phyloP scores from a whole-genome alignment of 306 rosid species.

The Vicia sativa region DNA sequence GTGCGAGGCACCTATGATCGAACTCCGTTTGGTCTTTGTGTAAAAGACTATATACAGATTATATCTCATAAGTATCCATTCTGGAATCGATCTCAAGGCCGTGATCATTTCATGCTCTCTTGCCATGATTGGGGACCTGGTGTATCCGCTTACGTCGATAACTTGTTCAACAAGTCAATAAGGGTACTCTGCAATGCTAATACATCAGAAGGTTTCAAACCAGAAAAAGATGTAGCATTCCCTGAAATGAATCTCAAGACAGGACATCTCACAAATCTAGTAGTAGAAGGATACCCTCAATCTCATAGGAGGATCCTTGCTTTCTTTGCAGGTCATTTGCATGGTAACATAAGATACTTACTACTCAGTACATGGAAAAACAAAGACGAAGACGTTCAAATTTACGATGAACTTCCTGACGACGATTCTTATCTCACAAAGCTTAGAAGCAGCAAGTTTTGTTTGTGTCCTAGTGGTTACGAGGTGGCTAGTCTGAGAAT shows the following conservation, averaged over 20 bases:
- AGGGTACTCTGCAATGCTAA: conserved; percentile 73
- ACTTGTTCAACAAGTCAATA: conserved; percentile 52
- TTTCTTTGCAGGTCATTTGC: conserved; percentile 59
- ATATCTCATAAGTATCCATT: conserved; percentile 51
- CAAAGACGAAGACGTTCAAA: conserved; percentile 64
- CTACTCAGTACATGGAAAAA: conserved; percentile 51
- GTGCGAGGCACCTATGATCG: not conserved
- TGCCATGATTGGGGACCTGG: conserved; percentile 66
- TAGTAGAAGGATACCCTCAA: conserved; percentile 45
- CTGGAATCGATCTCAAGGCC: conserved; percentile 60
- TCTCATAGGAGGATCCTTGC: conserved; percentile 57
- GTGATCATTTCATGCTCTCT: conserved; percentile 69
- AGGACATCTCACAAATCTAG: conserved; percentile 37
- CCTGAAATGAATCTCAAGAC: conserved; percentile 55
- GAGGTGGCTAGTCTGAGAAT: conserved; percentile 68
- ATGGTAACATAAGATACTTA: conserved; percentile 58
- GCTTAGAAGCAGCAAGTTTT: conserved; percentile 61
- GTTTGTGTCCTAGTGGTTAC: conserved; percentile 63
- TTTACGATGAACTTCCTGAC: conserved; percentile 48
- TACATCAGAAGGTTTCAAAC: conserved; percentile 65
- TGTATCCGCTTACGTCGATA: conserved; percentile 48
- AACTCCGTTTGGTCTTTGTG: conserved; percentile 26
- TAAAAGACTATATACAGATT: conserved; percentile 47
- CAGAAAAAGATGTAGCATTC: conserved; percentile 57
- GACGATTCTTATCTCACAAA: conserved; percentile 45